Base-by-base conservation (phyloP, 2,329 filamentous ascomycete species). In the Simplicillium sp. region DNA sequence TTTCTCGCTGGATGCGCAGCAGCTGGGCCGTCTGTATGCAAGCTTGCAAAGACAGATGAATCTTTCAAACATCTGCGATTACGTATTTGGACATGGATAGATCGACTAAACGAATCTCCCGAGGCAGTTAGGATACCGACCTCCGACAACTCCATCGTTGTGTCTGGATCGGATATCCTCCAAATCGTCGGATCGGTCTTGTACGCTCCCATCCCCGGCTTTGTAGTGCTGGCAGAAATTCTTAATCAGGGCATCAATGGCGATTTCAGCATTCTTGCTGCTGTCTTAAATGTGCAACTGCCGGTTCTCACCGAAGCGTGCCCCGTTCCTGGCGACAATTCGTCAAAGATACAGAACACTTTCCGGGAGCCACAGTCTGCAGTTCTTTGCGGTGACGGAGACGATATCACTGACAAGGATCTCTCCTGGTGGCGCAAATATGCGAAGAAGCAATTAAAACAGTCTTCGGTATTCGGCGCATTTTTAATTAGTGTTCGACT, bases 1-100 rank as follows among this genome's bases (percentile, higher is more conserved):
- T 59, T 68, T 43, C 64, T 57, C 45, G 43, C 53, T 8, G 53
- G 56, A 4, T 68, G 66, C 48, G 64, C 57, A 46, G 31, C 12
- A 15, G 31, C 31, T 33, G 31, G 31, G 7, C 29, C 40, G 8
- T 20, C 44, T 2, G 35, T 40, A 0, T 67, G 64, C 40, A 46
- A 60, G 11, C 52, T 66, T 5, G 47, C 44, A 39, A 43, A 45
- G 2, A 36, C 37, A 7, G 63, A 67, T 46, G 43, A 41, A 1
- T 48, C 47, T 4, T 43, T 49, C 29, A 28, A 42, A 3, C 53
- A 59, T 41, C 56, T 67, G 37, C 49, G 46, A 14, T 11, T 36
- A 0, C 62, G 64, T 2, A 48, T 67, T 36, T 49, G 55, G 12
- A 36, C 36, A 2, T 59, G 62, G 34, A 41, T 65, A 14, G 41